Conservation (phyloP, 2,329 filamentous ascomycete species). For the Colletotrichum caudatum region DNA sequence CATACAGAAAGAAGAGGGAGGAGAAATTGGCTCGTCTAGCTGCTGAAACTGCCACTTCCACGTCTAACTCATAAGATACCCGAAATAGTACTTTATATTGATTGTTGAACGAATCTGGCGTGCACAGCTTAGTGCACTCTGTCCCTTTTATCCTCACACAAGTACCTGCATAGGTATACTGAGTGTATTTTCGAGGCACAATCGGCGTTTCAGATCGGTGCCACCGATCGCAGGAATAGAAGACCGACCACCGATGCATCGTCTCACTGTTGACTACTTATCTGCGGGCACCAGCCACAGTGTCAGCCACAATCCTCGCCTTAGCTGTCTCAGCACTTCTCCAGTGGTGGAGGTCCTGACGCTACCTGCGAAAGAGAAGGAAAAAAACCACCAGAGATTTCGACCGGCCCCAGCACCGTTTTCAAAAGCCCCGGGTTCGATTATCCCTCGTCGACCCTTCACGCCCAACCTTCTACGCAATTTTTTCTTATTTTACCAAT, state of each 20-base stretch:
- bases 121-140: too few species aligned
- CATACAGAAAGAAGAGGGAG: slow-evolving; percentile 54
- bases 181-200: background rate
- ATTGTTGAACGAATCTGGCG: background rate
- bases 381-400: background rate
- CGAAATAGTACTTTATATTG: background rate
- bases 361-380: background rate
- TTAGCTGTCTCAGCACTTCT: background rate
- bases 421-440: slow-evolving; percentile 25
- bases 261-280: background rate
- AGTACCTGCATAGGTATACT: background rate
- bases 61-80: slow-evolving; percentile 14
- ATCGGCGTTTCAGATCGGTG: background rate
- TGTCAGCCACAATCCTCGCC: background rate
- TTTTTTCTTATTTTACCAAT: slow-evolving; percentile 5
- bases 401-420: slow-evolving; percentile 11
- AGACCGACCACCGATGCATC: background rate
- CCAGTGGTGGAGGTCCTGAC: background rate
- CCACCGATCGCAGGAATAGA: background rate
- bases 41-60: background rate
- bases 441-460: slow-evolving; percentile 33
- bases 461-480: background rate
- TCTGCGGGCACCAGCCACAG: background rate
- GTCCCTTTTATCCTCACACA: background rate
- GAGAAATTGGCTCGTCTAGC: slow-evolving; percentile 26